Percentiles rank a stretch among this genome's conserved stretches.
phyloP scores from a whole-genome alignment of 495 filamentous ascomycete species.

The Antarctomyces pellizariae region DNA sequence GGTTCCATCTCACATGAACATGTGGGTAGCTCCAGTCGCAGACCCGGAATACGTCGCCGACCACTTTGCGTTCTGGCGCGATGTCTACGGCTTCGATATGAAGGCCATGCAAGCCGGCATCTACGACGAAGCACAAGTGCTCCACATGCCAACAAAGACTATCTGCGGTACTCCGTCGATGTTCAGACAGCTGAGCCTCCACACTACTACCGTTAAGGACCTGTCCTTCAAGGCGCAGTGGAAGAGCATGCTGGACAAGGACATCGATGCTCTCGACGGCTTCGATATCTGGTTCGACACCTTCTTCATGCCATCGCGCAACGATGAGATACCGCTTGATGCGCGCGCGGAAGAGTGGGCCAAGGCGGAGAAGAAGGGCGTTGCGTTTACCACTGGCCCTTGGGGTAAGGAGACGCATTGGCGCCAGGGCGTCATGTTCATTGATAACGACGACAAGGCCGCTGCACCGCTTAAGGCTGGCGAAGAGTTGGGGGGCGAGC shows the following conservation, averaged over 20 bases:
- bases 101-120: constrained; percentile 46
- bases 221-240: constrained; percentile 33
- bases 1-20: constrained; percentile 73
- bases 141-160: constrained; percentile 18
- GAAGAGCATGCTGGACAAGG: constrained; percentile 24
- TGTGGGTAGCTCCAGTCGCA: constrained; percentile 73
- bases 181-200: constrained; percentile 32
- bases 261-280: constrained; percentile 41
- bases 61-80: constrained; percentile 87
- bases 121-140: constrained; percentile 35
- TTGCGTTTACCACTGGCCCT: constrained; percentile 59
- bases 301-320: constrained; percentile 37
- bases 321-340: constrained; percentile 20
- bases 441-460: constrained; percentile 15
- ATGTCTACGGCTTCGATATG: constrained; percentile 96
- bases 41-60: constrained; percentile 80
- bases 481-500: constrained; percentile 18
- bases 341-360: constrained; percentile 17
- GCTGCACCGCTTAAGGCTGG: constrained; percentile 12
- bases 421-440: constrained; percentile 49
- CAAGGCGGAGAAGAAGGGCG: constrained; percentile 18
- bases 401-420: constrained; percentile 62
- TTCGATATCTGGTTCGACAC: constrained; percentile 65
- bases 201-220: constrained; percentile 30
- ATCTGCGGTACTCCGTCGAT: constrained; percentile 24